Base-by-base conservation (phyloP, 441 rosid genomes). In the Metrosideros polymorpha region DNA sequence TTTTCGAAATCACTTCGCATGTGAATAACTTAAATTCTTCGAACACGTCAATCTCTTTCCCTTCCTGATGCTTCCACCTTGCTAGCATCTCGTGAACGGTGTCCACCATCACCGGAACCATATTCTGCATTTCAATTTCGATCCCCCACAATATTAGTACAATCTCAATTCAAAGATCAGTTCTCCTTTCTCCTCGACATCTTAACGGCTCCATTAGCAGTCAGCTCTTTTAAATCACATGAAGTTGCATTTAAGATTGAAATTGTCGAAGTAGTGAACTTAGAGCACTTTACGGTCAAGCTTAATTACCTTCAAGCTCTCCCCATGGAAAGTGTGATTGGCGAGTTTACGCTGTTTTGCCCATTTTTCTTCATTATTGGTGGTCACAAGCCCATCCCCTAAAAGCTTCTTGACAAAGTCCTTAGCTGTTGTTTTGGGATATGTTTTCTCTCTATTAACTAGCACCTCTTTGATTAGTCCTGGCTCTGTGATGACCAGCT, bases 1-100 rank as follows among this genome's bases (percentile, higher is more conserved):
- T 89, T 87, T 92, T 89, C 14, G 93, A 91, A 86, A 92, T 91
- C 10, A 89, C 82, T 59, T 93, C 93, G 18, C 93, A 88, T 17
- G 94, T 90, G 49, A 92, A 85, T 6, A 92, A 15, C 56, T n/a
- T 91, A 50, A 92, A 86, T 55, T 93, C 94, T 56, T 87, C 47
- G 7, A 83, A 89, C 18, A 88, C 91, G 22, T 92, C 92, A 7
- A 92, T 89, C 53, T 93, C 92, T 18, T 86, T 55, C 43, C 88
- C 89, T 52, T 87, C 88, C 59, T 79, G 54, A 19, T 85, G 61
- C 83, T 90, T 89, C 93, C 93, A 93, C 66, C 85, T 89, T 15
- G 88, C 90, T 32, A 93, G 84, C 94, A 92, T 89, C 86, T 75
- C 82, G 85, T 89, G 90, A 6, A 82, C 87, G 63, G 92, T 88